Evolutionary conservation across 2,329 filamentous ascomycete species (phyloP).

Genomic region (Aspergillus sp.): DNA sequence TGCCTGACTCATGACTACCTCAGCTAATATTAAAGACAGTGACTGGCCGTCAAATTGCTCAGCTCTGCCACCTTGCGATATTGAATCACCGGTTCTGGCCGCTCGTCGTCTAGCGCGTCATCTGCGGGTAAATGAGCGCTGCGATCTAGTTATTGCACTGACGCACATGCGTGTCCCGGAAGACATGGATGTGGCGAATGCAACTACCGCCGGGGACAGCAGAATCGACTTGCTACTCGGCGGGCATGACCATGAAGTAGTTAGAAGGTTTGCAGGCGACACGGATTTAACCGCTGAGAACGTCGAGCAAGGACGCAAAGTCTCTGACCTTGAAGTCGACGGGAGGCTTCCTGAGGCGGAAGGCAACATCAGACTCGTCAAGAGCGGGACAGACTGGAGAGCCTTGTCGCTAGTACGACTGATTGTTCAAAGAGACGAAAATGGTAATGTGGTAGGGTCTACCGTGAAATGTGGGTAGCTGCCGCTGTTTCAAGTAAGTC

Average conservation of each 20-base stretch:
- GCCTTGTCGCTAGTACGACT: slow-evolving; percentile 12
- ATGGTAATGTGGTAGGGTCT: not conserved
- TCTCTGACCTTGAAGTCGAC: slow-evolving; percentile 1
- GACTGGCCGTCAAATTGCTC: slow-evolving; percentile 23
- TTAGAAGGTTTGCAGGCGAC: slow-evolving; percentile 19
- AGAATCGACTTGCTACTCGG: slow-evolving; percentile 25
- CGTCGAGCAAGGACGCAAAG: slow-evolving; percentile 11
- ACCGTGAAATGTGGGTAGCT: slow-evolving; percentile 2
- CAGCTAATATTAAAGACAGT: slow-evolving; percentile 1
- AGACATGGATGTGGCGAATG: slow-evolving; percentile 14
- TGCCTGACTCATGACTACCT: not conserved
- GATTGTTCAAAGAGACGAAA: slow-evolving; percentile 7
- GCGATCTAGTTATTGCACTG: slow-evolving; percentile 25
- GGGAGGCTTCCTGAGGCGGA: slow-evolving; percentile 8
- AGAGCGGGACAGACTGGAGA: slow-evolving; percentile 20
- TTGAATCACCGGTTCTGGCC: not conserved
- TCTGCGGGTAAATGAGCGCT: slow-evolving; percentile 13
- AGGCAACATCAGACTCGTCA: slow-evolving; percentile 16
- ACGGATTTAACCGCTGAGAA: slow-evolving; percentile 13
- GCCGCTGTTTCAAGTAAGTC: not conserved
- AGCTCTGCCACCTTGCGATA: slow-evolving; percentile 10
- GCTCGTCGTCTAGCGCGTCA: slow-evolving; percentile 5
- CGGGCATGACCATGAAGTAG: slow-evolving; percentile 26
- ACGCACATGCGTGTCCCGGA: slow-evolving; percentile 25
- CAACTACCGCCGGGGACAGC: slow-evolving; percentile 12